phyloP scores from a whole-genome alignment of 176 grass and related monocot genomes.

The Aegilops bicornis region DNA sequence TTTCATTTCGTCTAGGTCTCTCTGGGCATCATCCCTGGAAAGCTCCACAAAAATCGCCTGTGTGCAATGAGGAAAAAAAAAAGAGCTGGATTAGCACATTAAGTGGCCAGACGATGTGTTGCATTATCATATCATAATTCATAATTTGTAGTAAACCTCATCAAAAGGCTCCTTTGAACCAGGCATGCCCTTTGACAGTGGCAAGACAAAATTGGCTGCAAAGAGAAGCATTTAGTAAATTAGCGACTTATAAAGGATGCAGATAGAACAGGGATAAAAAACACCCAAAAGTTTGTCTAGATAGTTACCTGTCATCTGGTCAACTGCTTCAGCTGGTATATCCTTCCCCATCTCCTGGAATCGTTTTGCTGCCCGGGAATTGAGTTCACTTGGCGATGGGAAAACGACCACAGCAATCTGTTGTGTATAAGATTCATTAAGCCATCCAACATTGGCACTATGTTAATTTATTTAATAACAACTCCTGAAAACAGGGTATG shows the following conservation, averaged over 20 bases:
- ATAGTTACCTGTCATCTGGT: constrained; percentile 63
- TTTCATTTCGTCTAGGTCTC: constrained; percentile 49
- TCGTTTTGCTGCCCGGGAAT: constrained; percentile 33
- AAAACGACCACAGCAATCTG: constrained; percentile 63
- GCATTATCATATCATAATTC: background rate
- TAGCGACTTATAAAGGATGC: background rate
- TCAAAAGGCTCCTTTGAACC: constrained; percentile 63
- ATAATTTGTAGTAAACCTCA: constrained; percentile 35
- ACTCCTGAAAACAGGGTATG: background rate
- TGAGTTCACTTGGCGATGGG: constrained; percentile 50
- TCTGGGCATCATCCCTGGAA: constrained; percentile 57
- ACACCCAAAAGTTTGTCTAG: background rate
- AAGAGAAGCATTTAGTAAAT: constrained; percentile 10
- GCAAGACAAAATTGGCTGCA: constrained; percentile 66
- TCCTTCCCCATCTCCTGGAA: constrained; percentile 72
- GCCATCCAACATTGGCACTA: constrained; percentile 1
- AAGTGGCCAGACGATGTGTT: background rate
- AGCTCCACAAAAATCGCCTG: constrained; percentile 65
- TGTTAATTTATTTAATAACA: background rate
- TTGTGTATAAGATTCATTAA: background rate
- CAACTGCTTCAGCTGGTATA: constrained; percentile 59
- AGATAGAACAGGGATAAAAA: background rate
- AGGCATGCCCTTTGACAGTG: constrained; percentile 52
- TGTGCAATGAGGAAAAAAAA: background rate
- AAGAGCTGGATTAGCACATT: background rate